Conservation (phyloP, 192 early-diverging fungal genomes). For the Coemansia sp. region DNA sequence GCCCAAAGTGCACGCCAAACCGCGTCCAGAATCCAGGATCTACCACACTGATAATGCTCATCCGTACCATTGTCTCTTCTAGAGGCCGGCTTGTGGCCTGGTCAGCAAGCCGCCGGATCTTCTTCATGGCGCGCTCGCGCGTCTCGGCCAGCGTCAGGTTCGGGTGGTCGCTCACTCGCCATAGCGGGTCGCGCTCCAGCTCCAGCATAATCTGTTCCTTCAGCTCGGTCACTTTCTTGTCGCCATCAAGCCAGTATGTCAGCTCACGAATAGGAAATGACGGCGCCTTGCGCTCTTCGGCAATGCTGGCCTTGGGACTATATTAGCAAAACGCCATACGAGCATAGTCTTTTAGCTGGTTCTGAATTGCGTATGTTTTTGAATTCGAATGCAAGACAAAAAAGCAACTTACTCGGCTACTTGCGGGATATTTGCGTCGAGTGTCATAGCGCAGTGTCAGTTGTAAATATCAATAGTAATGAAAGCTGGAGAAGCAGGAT, state of each 20-base stretch:
- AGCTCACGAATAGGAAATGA: constrained; percentile 75
- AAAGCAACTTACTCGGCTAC: constrained; percentile 27
- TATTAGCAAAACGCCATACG: not conserved
- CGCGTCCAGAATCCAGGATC: constrained; percentile 92
- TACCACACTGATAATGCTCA: constrained; percentile 77
- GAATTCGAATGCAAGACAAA: not conserved
- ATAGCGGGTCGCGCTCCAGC: constrained; percentile 81
- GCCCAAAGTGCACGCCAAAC: constrained; percentile 85
- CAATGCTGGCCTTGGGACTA: constrained; percentile 58
- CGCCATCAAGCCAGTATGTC: constrained; percentile 84
- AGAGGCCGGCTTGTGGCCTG: constrained; percentile 71
- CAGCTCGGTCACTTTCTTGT: constrained; percentile 59
- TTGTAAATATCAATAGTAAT: not conserved
- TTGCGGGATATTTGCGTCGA: constrained; percentile 4
- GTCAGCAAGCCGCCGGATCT: constrained; percentile 68
- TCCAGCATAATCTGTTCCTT: constrained; percentile 82
- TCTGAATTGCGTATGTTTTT: not conserved
- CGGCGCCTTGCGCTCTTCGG: constrained; percentile 71
- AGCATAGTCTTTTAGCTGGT: not conserved
- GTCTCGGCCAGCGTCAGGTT: constrained; percentile 75
- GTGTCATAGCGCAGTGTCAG: constrained; percentile 10
- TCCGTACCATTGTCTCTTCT: constrained; percentile 67
- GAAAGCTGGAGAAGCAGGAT: not conserved
- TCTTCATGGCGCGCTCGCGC: constrained; percentile 83
- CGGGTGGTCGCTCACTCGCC: constrained; percentile 76